A percentile compares a stretch with the other conserved stretches of the same genome.
These are phyloP conservation scores for Diaporthe helianthi DNA, from an alignment of 2,329 filamentous ascomycete genomes.

Conservation along the genomic window DNA sequence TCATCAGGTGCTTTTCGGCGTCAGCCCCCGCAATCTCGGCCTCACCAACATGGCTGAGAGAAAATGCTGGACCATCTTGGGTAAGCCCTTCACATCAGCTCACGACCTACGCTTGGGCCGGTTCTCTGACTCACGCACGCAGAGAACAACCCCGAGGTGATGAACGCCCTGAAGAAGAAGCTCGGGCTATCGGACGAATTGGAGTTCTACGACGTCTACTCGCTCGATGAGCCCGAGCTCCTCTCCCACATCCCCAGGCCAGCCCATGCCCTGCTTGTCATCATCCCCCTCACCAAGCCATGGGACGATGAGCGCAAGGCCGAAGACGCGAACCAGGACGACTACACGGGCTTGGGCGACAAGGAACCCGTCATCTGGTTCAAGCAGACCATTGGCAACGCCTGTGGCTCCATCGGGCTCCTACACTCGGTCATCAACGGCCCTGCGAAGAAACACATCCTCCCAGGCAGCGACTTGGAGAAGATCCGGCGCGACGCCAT, in stretches of 20 bases:
- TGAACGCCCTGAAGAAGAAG: constrained; percentile 73
- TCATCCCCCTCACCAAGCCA: constrained; percentile 69
- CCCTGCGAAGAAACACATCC: constrained; percentile 61
- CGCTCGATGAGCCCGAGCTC: constrained; percentile 78
- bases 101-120: background rate
- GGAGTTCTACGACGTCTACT: constrained; percentile 83
- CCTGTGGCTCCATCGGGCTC: constrained; percentile 81
- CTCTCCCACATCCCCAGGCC: constrained; percentile 79
- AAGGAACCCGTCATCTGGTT: constrained; percentile 80
- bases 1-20: background rate
- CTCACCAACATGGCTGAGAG: constrained; percentile 27
- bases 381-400: constrained; percentile 83
- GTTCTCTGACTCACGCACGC: constrained; percentile 17
- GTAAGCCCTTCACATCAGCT: constrained; percentile 15
- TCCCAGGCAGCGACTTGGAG: constrained; percentile 60
- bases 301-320: constrained; percentile 49
- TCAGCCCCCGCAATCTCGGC: constrained; percentile 5
- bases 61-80: constrained; percentile 33
- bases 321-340: constrained; percentile 64
- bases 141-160: constrained; percentile 77
- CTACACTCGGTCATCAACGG: constrained; percentile 79
- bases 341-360: constrained; percentile 47
- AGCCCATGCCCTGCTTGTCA: constrained; percentile 78
- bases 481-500: constrained; percentile 67
- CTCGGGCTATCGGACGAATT: constrained; percentile 74